Percentiles rank a stretch among this genome's conserved stretches.
These are phyloP conservation scores for Sanghuangporus weigelae DNA, from an alignment of 1,284 basidiomycete species.

Conservation along the genomic window DNA sequence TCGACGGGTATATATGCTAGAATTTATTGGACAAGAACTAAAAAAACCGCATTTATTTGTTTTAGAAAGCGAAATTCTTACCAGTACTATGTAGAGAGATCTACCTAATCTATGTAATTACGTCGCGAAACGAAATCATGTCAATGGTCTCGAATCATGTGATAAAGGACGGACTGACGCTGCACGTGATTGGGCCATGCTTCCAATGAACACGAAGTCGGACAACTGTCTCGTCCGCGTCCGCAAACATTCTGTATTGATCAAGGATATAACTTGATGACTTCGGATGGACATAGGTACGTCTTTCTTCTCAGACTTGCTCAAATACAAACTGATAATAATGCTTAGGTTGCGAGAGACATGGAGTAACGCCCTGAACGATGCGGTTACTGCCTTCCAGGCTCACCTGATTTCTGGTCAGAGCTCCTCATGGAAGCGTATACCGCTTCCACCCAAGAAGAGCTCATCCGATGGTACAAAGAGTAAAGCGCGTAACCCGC, in stretches of 20 bases:
- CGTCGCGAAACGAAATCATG: too few relatives aligned
- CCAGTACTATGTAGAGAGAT: too few relatives aligned
- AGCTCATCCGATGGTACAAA: slow-evolving; percentile 38
- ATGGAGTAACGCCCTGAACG: slow-evolving; percentile 66
- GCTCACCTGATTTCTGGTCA: slow-evolving; percentile 60
- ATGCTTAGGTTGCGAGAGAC: slow-evolving; percentile 58
- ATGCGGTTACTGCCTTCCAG: slow-evolving; percentile 67
- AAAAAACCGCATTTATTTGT: too few relatives aligned
- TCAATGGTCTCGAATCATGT: too few relatives aligned
- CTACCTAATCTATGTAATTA: too few relatives aligned
- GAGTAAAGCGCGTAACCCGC: slow-evolving; percentile 48
- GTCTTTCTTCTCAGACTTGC: not conserved
- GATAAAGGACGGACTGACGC: not conserved
- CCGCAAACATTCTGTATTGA: not conserved
- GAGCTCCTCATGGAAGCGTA: slow-evolving; percentile 65
- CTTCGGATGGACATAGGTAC: slow-evolving; percentile 16
- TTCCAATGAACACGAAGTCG: not conserved
- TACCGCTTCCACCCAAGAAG: slow-evolving; percentile 41
- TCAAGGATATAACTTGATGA: slow-evolving; percentile 7
- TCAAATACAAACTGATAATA: not conserved
- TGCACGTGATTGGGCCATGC: not conserved
- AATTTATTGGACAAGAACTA: too few relatives aligned
- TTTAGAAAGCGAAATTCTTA: too few relatives aligned
- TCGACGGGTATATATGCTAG: not conserved
- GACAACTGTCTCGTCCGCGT: not conserved